Conservation (phyloP, 768 basidiomycete genomes). For the Amanita phalloides region DNA sequence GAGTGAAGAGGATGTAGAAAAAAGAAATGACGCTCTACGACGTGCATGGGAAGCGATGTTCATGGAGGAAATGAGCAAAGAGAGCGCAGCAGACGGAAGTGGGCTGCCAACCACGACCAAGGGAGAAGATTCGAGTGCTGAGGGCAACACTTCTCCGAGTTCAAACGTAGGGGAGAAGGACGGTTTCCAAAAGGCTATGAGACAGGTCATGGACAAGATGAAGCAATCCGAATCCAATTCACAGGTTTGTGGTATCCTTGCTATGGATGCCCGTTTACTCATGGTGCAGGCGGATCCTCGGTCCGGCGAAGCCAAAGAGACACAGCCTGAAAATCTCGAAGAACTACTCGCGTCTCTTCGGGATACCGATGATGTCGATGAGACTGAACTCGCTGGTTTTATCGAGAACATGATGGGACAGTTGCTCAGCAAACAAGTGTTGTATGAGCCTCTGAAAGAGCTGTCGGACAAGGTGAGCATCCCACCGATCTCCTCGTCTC, state of each 20-base stretch:
- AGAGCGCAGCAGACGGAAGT: constrained; percentile 3
- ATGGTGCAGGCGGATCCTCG: constrained; percentile 12
- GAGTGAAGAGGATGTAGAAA: constrained; percentile 14
- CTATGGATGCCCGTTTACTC: background rate
- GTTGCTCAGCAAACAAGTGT: constrained; percentile 70
- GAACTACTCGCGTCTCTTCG: constrained; percentile 41
- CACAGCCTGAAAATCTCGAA: constrained; percentile 31
- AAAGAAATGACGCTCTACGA: constrained; percentile 28
- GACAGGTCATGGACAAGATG: constrained; percentile 64
- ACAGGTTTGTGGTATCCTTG: constrained; percentile 24
- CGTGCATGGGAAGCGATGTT: constrained; percentile 64
- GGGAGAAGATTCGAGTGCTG: constrained; percentile 5
- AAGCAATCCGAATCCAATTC: constrained; percentile 53
- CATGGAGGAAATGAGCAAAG: constrained; percentile 4
- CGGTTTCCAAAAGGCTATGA: constrained; percentile 61
- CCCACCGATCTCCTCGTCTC: background rate
- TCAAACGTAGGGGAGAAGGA: constrained; percentile 11
- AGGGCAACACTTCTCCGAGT: background rate
- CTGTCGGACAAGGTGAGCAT: constrained; percentile 51
- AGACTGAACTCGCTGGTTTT: constrained; percentile 50
- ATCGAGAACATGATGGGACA: constrained; percentile 77
- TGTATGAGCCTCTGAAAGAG: constrained; percentile 86
- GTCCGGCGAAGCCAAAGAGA: constrained; percentile 10
- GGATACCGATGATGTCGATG: constrained; percentile 23
- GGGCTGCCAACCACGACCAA: background rate